A percentile compares a stretch with the other conserved stretches of the same genome.
Conservation (phyloP, 495 filamentous ascomycete species). For the Talaromyces liani region DNA sequence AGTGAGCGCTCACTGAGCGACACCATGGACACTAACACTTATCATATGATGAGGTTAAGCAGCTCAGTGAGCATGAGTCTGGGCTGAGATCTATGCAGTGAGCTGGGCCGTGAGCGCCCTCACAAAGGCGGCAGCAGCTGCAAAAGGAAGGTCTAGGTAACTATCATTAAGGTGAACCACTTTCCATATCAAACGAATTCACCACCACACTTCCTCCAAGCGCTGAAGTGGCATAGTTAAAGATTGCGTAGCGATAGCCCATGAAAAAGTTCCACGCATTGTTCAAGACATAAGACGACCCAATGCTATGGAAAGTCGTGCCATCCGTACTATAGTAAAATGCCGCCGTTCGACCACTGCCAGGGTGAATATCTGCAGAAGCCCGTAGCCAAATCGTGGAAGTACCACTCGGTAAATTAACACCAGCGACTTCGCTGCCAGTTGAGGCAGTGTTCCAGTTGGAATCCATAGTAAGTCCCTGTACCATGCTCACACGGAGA, state of each 20-base stretch:
- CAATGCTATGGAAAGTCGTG: constrained; percentile 32
- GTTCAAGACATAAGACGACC: constrained; percentile 30
- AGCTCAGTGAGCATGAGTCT: too few species aligned
- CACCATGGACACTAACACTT: too few species aligned
- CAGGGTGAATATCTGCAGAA: constrained; percentile 31
- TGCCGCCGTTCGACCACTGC: constrained; percentile 18
- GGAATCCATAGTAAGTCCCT: constrained; percentile 14
- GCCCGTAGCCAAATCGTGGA: constrained; percentile 35
- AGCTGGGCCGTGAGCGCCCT: too few species aligned
- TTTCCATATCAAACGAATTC: constrained; percentile 11
- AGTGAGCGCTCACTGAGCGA: too few species aligned
- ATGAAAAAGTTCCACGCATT: constrained; percentile 45
- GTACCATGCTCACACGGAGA: constrained; percentile 16
- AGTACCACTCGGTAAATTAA: constrained; percentile 8
- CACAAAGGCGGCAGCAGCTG: too few species aligned
- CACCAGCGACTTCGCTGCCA: constrained; percentile 27
- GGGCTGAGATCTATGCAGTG: too few species aligned
- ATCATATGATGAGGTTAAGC: too few species aligned
- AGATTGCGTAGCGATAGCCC: constrained; percentile 50
- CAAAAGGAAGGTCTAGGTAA: too few species aligned
- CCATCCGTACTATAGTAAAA: constrained; percentile 51
- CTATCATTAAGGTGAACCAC: background rate
- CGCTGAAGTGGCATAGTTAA: constrained; percentile 48
- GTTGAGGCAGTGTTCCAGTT: constrained; percentile 34
- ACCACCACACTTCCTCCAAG: constrained; percentile 42